These are phyloP conservation scores for Xylariaceae sp. DNA, from an alignment of 2,329 filamentous ascomycete species.

Conservation along the genomic window DNA sequence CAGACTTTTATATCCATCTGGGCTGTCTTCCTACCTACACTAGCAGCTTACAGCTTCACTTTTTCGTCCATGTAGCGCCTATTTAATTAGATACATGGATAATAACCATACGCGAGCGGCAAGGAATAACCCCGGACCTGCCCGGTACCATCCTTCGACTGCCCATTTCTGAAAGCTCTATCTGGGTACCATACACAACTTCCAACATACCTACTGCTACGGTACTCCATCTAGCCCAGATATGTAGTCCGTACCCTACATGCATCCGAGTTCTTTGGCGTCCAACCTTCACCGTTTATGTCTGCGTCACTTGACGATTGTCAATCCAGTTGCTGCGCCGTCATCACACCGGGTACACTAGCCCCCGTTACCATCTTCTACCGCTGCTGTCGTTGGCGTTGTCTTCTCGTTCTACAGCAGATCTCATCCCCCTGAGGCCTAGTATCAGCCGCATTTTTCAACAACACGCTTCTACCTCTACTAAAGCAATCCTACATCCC, in stretches of 20 bases:
- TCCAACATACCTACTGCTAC: slow-evolving; percentile 6
- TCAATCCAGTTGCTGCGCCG: slow-evolving; percentile 8
- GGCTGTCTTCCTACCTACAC: neutral
- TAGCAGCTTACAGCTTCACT: slow-evolving; percentile 19
- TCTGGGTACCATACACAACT: too few relatives aligned
- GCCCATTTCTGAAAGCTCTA: slow-evolving; percentile 4
- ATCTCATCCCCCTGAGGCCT: slow-evolving; percentile 22
- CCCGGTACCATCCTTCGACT: neutral
- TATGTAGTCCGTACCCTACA: slow-evolving; percentile 25
- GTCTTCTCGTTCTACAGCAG: slow-evolving; percentile 5
- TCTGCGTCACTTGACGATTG: slow-evolving; percentile 14
- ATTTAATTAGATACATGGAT: slow-evolving; percentile 3
- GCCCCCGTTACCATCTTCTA: neutral
- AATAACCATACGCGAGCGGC: slow-evolving; percentile 21
- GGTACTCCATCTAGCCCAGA: slow-evolving; percentile 16
- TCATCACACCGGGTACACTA: slow-evolving; percentile 19
- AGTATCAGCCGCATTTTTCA: slow-evolving; percentile 33
- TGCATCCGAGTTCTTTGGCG: slow-evolving; percentile 22
- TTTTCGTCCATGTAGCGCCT: too few relatives aligned
- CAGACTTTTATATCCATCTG: slow-evolving; percentile 22
- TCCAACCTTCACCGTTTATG: slow-evolving; percentile 18
- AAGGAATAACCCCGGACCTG: slow-evolving; percentile 10
- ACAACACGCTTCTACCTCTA: slow-evolving; percentile 22
- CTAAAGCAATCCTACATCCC: slow-evolving; percentile 18
- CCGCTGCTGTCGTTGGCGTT: slow-evolving; percentile 18